Conservation (phyloP, 2,329 filamentous ascomycete species). For the Pestalotiopsis sp. region DNA sequence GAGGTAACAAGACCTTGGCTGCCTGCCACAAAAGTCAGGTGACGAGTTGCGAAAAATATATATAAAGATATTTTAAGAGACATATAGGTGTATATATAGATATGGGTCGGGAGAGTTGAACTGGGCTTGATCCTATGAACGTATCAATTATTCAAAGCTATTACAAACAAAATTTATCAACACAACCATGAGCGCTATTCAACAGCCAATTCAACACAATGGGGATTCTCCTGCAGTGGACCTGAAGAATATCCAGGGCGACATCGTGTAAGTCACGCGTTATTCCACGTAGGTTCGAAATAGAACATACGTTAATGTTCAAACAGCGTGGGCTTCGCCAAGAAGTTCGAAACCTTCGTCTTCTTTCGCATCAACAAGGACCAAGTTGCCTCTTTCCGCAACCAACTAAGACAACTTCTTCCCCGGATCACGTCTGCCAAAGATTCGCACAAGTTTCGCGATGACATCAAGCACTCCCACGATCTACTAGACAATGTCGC, state of each 20-base stretch:
- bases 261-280: neutral
- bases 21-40: no score
- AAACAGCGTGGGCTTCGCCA: slow-evolving; percentile 3
- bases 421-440: neutral
- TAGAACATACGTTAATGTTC: neutral
- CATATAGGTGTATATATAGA: no score
- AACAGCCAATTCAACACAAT: neutral
- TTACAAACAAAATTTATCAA: neutral
- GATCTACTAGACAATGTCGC: slow-evolving; percentile 10
- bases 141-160: no score
- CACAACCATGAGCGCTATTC: neutral
- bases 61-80: no score
- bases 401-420: neutral
- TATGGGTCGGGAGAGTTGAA: no score
- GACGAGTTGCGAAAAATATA: no score
- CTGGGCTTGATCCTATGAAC: no score
- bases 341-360: slow-evolving; percentile 3
- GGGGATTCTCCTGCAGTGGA: neutral
- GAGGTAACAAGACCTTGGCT: no score
- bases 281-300: no score
- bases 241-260: neutral
- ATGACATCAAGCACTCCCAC: neutral
- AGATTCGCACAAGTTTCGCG: neutral
- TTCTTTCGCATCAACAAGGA: slow-evolving; percentile 5
- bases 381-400: neutral